Base-by-base conservation (phyloP, 441 rosid genomes). In the Caryocar brasiliense region DNA sequence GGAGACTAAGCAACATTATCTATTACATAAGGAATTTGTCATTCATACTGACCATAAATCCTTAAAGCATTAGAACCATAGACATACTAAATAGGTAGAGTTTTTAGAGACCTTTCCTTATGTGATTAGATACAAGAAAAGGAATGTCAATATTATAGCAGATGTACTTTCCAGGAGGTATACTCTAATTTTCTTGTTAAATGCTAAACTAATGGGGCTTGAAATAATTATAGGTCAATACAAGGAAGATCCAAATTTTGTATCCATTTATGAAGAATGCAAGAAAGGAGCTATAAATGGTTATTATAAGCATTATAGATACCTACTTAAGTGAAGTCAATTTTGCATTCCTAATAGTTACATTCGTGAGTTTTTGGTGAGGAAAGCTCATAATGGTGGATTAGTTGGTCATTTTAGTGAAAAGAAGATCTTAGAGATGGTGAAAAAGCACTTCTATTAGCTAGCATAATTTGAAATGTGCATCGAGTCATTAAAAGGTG, bases 311-410 rank as follows among this genome's bases (percentile, higher is more conserved):
- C n/a, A 1, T 1, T 1, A 38, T 6, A 24, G 12, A 0, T 38
- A 17, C 1, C 22, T 38, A 0, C 20, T 18, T 0, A 6, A 0
- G 2, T 22, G 13, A 2, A 38, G 20, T 38, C 13, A 18, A 0
- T 3, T 38, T 8, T 38, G 42, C 10, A 3, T 19, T 0, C 43
- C 7, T 2, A 3, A 20, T 6, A 3, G 3, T 0, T 18, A 25
- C 2, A 5, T 19, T 0, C 24, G 2, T 0, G 1, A 7, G 0
- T 0, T 7, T 2, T 8, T 39, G 3, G 20, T 19, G 0, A 2
- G 3, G 4, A 6, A 39, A 6, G 6, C 21, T 0, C 13, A 3
- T 10, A 1, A 3, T 3, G 7, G 21, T 1, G 3, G 43, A 0
- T 14, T 8, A 9, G 3, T 7, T 11, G 0, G 41, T 15, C 5